Evolutionary conservation across 768 basidiomycete genomes (phyloP).

Genomic region (Leucocoprinus birnbaumii): DNA sequence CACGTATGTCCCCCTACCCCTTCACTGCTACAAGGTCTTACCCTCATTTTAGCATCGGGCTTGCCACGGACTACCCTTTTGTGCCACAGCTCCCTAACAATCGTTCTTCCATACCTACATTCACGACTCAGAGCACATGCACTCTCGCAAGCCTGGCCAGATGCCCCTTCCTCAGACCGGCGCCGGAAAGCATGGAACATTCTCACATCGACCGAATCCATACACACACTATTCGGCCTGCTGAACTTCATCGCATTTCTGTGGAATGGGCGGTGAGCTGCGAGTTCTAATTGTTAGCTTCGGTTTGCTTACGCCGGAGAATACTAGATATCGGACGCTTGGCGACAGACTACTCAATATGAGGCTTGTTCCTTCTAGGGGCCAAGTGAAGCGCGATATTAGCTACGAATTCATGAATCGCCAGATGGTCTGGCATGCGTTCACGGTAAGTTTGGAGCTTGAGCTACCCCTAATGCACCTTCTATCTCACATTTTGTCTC

Average conservation of each 20-base stretch:
- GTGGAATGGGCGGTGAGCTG: slow-evolving; percentile 77
- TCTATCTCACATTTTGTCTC: neutral
- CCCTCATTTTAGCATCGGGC: slow-evolving; percentile 48
- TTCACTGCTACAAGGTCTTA: slow-evolving; percentile 11
- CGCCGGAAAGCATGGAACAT: slow-evolving; percentile 72
- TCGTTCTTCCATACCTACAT: slow-evolving; percentile 78
- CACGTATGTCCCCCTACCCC: slow-evolving; percentile 32
- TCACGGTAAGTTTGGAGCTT: slow-evolving; percentile 67
- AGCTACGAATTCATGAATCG: slow-evolving; percentile 99
- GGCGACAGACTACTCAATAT: slow-evolving; percentile 76
- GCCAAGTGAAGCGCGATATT: slow-evolving; percentile 74
- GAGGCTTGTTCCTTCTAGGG: slow-evolving; percentile 68
- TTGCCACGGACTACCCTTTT: slow-evolving; percentile 60
- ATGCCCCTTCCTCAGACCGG: slow-evolving; percentile 77
- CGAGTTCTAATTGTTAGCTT: neutral
- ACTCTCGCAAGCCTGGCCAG: slow-evolving; percentile 86
- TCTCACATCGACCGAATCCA: slow-evolving; percentile 65
- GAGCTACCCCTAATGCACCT: neutral
- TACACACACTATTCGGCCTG: slow-evolving; percentile 59
- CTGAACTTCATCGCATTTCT: slow-evolving; percentile 83
- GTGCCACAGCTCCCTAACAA: slow-evolving; percentile 68
- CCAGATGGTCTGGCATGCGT: slow-evolving; percentile 99
- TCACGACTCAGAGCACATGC: slow-evolving; percentile 71
- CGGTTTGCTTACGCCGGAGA: neutral
- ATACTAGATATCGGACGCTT: slow-evolving; percentile 76